Evolutionary conservation across 805 yeast genomes (phyloP).

Genomic region (Zygosaccharomyces pseudorouxii): DNA sequence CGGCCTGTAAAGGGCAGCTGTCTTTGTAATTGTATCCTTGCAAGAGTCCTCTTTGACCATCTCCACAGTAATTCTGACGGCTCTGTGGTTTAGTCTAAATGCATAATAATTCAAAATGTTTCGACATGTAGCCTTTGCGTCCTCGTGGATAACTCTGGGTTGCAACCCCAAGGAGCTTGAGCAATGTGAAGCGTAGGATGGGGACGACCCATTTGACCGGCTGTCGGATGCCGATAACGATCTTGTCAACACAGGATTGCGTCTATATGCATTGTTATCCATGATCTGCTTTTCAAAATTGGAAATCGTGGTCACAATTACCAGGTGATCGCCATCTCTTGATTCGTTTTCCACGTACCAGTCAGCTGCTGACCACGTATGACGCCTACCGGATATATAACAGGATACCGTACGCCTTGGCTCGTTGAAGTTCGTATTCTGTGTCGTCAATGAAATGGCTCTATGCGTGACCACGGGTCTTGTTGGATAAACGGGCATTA

Average conservation of each 20-base stretch:
- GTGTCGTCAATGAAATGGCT: slow-evolving; percentile 28
- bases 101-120: slow-evolving; percentile 28
- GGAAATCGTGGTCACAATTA: slow-evolving; percentile 52
- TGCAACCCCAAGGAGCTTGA: slow-evolving; percentile 14
- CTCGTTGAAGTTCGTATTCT: slow-evolving; percentile 18
- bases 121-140: slow-evolving; percentile 24
- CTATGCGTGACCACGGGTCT: slow-evolving; percentile 30
- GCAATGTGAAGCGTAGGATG: not conserved
- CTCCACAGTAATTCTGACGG: slow-evolving; percentile 32
- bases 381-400: slow-evolving; percentile 59
- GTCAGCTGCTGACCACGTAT: slow-evolving; percentile 73
- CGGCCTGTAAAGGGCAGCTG: slow-evolving; percentile 29
- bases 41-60: slow-evolving; percentile 28
- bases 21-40: slow-evolving; percentile 22
- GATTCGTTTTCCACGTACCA: slow-evolving; percentile 56
- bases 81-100: slow-evolving; percentile 19
- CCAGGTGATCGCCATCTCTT: slow-evolving; percentile 60
- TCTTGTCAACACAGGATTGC: slow-evolving; percentile 5
- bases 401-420: slow-evolving; percentile 41
- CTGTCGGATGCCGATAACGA: slow-evolving; percentile 10
- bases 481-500: slow-evolving; percentile 32
- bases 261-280: slow-evolving; percentile 9
- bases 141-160: slow-evolving; percentile 26
- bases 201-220: not conserved
- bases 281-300: slow-evolving; percentile 25